These are phyloP conservation scores for Salvia splendens DNA, from an alignment of 257 asterid species.

Conservation along the genomic window DNA sequence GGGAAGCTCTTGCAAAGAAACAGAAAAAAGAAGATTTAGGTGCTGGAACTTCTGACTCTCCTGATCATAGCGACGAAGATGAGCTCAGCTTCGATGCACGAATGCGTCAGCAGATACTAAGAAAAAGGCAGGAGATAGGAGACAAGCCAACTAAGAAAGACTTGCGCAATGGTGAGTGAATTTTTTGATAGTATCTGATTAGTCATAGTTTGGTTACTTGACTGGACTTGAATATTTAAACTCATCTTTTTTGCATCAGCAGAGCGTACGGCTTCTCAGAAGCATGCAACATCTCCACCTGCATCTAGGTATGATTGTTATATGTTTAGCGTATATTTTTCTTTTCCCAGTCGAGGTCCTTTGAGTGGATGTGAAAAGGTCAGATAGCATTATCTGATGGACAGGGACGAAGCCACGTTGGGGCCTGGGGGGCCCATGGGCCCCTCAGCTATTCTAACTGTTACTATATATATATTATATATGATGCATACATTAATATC, in stretches of 20 bases:
- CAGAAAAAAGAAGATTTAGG: conserved; percentile 57
- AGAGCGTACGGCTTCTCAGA: conserved; percentile 48
- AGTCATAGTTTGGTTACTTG: conserved; percentile 5
- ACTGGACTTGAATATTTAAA: conserved; percentile 24
- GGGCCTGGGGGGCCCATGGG: too few relatives aligned
- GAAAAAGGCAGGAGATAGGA: conserved; percentile 73
- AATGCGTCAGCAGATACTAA: conserved; percentile 89
- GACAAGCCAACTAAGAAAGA: conserved; percentile 55
- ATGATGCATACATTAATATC: too few relatives aligned
- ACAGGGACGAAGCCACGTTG: too few relatives aligned
- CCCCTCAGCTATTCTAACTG: too few relatives aligned
- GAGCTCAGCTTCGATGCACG: conserved; percentile 81
- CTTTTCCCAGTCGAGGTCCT: background rate
- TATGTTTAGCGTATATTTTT: background rate
- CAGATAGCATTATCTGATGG: conserved; percentile 12
- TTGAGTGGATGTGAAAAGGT: background rate
- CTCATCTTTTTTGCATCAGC: conserved; percentile 36
- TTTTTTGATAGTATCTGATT: conserved; percentile 10
- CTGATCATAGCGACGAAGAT: conserved; percentile 70
- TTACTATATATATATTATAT: too few relatives aligned
- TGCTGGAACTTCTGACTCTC: conserved; percentile 46
- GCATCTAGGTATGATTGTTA: conserved; percentile 42
- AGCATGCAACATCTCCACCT: conserved; percentile 58
- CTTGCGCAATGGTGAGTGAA: conserved; percentile 52
- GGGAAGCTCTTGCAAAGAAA: conserved; percentile 84